Percentiles rank a stretch among this genome's conserved stretches.
Evolutionary conservation across 2,329 filamentous ascomycete species (phyloP).

Genomic region (Penicillium sp.): DNA sequence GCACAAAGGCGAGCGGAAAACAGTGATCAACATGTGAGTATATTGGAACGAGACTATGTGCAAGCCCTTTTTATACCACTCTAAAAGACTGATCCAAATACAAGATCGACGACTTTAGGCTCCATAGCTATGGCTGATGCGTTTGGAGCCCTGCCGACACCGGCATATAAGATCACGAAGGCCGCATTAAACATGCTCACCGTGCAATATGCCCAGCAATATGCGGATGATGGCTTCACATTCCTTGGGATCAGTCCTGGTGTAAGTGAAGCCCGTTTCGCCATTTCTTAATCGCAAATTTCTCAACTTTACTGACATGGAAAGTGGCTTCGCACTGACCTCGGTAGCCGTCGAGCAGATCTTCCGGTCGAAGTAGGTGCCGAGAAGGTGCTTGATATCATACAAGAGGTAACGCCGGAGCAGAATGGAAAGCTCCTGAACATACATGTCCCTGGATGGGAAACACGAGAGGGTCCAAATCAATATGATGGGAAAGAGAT

Average conservation of each 20-base stretch:
- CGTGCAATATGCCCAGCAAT: constrained; percentile 31
- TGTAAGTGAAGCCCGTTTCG: constrained; percentile 31
- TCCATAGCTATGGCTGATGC: constrained; percentile 39
- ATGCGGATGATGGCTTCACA: constrained; percentile 42
- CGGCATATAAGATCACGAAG: constrained; percentile 49
- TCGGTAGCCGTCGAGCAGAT: constrained; percentile 42
- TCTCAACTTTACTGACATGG: background rate
- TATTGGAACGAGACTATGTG: background rate
- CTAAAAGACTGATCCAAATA: background rate
- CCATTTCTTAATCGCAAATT: background rate
- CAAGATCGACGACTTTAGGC: constrained; percentile 42
- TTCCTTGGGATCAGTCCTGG: constrained; percentile 45
- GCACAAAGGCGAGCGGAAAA: constrained; percentile 39
- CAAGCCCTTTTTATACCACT: background rate
- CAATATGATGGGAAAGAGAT: constrained; percentile 36
- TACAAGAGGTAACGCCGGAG: constrained; percentile 40
- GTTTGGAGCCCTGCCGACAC: constrained; percentile 18
- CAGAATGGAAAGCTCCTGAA: constrained; percentile 50
- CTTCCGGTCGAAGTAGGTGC: constrained; percentile 41
- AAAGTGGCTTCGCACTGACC: constrained; percentile 48
- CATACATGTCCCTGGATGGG: constrained; percentile 39
- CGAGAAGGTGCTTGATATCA: constrained; percentile 41
- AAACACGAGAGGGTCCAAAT: constrained; percentile 35
- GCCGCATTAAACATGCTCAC: constrained; percentile 50
- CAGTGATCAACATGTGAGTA: constrained; percentile 45